These are phyloP conservation scores for Aspergillus ostianus DNA, from an alignment of 495 filamentous ascomycete species.

Conservation along the genomic window DNA sequence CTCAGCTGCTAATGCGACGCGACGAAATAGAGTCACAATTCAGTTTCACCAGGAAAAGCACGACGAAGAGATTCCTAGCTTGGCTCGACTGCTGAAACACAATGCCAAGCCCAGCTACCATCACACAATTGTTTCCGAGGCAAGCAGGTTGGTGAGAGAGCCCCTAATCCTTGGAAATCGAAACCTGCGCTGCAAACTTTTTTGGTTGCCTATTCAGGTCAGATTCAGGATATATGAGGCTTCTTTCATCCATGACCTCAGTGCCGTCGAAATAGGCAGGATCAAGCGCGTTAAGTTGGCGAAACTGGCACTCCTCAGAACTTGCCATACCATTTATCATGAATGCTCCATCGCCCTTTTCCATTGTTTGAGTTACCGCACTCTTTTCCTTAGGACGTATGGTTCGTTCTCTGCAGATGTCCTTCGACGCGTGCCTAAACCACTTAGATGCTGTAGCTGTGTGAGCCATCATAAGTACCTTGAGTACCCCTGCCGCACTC, in stretches of 20 bases:
- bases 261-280: constrained; percentile 14
- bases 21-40: constrained; percentile 2
- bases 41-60: constrained; percentile 9
- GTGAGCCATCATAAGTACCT: constrained; percentile 1
- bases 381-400: constrained; percentile 23
- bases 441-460: constrained; percentile 10
- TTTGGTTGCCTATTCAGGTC: constrained; percentile 15
- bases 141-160: constrained; percentile 7
- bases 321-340: constrained; percentile 20
- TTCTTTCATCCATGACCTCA: constrained; percentile 12
- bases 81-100: constrained; percentile 8
- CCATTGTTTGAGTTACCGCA: constrained; percentile 33
- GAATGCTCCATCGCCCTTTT: constrained; percentile 20
- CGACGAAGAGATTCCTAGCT: constrained; percentile 4
- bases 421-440: constrained; percentile 10
- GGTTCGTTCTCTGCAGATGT: constrained; percentile 12
- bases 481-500: constrained; percentile 3
- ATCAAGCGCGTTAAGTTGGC: constrained; percentile 2
- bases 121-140: constrained; percentile 9
- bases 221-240: constrained; percentile 15
- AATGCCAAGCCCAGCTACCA: constrained; percentile 9
- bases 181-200: constrained; percentile 11
- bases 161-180: constrained; percentile 3
- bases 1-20: constrained; percentile 1
- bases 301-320: constrained; percentile 17